Evolutionary conservation across 768 basidiomycete species (phyloP).

Genomic region (Rhizopogon roseolus): DNA sequence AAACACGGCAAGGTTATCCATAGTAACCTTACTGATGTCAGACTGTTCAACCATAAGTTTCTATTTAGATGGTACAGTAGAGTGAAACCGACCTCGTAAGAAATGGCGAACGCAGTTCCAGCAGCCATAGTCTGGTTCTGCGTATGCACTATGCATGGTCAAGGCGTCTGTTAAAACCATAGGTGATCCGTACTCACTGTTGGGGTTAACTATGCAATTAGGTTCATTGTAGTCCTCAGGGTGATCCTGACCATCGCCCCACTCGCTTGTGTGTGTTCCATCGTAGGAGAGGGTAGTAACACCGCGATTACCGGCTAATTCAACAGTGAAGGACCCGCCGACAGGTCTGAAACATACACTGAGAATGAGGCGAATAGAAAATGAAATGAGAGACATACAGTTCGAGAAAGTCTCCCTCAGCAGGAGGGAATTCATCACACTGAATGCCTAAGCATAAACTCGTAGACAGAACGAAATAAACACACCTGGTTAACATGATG

Average conservation of each 20-base stretch:
- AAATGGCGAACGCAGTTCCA: slow-evolving; percentile 53
- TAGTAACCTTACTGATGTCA: slow-evolving; percentile 39
- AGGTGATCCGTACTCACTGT: slow-evolving; percentile 31
- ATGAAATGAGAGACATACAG: slow-evolving; percentile 22
- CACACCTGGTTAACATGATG: slow-evolving; percentile 15
- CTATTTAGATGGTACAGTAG: background rate
- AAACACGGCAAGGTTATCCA: slow-evolving; percentile 49
- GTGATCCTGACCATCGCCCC: slow-evolving; percentile 42
- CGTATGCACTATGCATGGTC: slow-evolving; percentile 38
- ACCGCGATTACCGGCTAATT: slow-evolving; percentile 46
- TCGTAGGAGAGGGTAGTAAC: slow-evolving; percentile 40
- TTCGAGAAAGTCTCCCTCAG: slow-evolving; percentile 37
- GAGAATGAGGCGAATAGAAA: background rate
- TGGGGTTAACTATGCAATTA: slow-evolving; percentile 42
- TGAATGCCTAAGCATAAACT: slow-evolving; percentile 32
- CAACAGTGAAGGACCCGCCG: slow-evolving; percentile 42
- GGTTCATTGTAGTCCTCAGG: slow-evolving; percentile 36
- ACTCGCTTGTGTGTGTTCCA: slow-evolving; percentile 33
- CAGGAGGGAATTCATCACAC: slow-evolving; percentile 45
- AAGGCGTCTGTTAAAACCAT: background rate
- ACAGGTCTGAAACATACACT: slow-evolving; percentile 33
- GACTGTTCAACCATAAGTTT: slow-evolving; percentile 26
- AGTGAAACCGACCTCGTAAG: slow-evolving; percentile 35
- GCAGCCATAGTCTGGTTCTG: slow-evolving; percentile 48
- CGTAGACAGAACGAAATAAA: slow-evolving; percentile 16